phyloP scores from a whole-genome alignment of 768 basidiomycete species.

The Russula compacta region DNA sequence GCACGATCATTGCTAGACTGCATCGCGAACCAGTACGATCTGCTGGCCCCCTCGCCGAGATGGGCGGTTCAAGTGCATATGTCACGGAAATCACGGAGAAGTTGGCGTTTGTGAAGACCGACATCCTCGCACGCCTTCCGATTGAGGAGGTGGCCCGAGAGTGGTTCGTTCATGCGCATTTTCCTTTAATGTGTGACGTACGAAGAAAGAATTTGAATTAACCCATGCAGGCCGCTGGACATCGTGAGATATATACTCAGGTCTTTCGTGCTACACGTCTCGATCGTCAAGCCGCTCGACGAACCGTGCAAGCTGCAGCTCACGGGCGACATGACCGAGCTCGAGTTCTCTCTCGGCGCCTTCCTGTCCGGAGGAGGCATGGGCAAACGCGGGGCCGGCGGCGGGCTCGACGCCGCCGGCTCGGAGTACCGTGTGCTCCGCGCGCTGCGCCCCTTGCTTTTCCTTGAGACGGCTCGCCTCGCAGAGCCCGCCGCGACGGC shows the following conservation, averaged over 20 bases:
- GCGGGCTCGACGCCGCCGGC: constrained; percentile 65
- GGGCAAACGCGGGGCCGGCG: constrained; percentile 41
- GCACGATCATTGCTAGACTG: constrained; percentile 68
- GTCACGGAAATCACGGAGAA: constrained; percentile 91
- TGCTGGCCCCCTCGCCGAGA: constrained; percentile 45
- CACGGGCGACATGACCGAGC: constrained; percentile 91
- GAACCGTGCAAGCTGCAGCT: constrained; percentile 92
- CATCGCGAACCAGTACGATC: constrained; percentile 76
- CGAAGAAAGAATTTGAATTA: not conserved
- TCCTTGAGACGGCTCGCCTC: constrained; percentile 71
- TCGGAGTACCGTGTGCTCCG: constrained; percentile 82
- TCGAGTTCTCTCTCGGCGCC: constrained; percentile 85
- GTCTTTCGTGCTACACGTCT: constrained; percentile 89
- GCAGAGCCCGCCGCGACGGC: constrained; percentile 55
- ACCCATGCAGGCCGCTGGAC: constrained; percentile 22
- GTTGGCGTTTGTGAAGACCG: constrained; percentile 68
- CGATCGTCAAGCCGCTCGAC: constrained; percentile 82
- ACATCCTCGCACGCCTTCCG: constrained; percentile 61
- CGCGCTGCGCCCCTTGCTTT: constrained; percentile 82
- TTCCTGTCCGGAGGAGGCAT: constrained; percentile 52
- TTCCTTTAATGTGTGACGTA: not conserved
- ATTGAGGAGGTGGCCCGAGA: constrained; percentile 62
- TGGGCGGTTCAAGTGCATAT: constrained; percentile 68
- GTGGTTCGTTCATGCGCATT: constrained; percentile 48
- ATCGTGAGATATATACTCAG: constrained; percentile 75